Evolutionary conservation across 306 rosid species (phyloP).

Genomic region (Gastrolobium villosum): DNA sequence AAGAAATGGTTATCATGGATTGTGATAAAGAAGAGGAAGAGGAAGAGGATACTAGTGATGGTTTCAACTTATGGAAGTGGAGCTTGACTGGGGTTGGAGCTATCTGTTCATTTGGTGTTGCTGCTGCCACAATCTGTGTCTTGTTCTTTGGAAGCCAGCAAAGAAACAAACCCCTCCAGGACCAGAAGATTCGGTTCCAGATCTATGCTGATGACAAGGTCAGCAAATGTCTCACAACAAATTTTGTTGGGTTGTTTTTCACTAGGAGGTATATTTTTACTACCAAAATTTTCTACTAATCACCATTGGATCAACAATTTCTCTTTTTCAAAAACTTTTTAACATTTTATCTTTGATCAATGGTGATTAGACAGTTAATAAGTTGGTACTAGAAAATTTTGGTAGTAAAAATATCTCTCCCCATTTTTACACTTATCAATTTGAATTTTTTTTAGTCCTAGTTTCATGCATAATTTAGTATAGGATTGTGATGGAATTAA

Average conservation of each 20-base stretch:
- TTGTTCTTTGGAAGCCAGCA: slow-evolving; percentile 69
- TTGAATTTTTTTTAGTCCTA: too few species aligned
- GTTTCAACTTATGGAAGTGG: slow-evolving; percentile 72
- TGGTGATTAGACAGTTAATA: too few species aligned
- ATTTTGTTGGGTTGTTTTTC: neutral
- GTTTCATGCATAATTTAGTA: slow-evolving; percentile 20
- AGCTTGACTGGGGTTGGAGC: slow-evolving; percentile 87
- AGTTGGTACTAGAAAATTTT: too few species aligned
- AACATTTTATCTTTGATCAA: too few species aligned
- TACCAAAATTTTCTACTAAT: too few species aligned
- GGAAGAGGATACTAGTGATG: slow-evolving; percentile 43
- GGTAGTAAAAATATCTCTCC: too few species aligned
- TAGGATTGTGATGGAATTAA: slow-evolving; percentile 22
- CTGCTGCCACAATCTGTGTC: slow-evolving; percentile 85
- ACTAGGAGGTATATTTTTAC: too few species aligned
- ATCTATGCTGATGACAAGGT: slow-evolving; percentile 84
- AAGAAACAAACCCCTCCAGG: slow-evolving; percentile 49
- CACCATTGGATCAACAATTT: too few species aligned
- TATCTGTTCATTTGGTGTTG: slow-evolving; percentile 86
- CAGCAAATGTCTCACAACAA: slow-evolving; percentile 7
- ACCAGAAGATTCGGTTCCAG: slow-evolving; percentile 70
- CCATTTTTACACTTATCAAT: too few species aligned
- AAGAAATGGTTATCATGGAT: slow-evolving; percentile 43
- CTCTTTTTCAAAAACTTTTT: too few species aligned
- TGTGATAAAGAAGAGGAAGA: slow-evolving; percentile 39